Conservation (phyloP, 2,329 filamentous ascomycete genomes). For the Metarhizium humberi region DNA sequence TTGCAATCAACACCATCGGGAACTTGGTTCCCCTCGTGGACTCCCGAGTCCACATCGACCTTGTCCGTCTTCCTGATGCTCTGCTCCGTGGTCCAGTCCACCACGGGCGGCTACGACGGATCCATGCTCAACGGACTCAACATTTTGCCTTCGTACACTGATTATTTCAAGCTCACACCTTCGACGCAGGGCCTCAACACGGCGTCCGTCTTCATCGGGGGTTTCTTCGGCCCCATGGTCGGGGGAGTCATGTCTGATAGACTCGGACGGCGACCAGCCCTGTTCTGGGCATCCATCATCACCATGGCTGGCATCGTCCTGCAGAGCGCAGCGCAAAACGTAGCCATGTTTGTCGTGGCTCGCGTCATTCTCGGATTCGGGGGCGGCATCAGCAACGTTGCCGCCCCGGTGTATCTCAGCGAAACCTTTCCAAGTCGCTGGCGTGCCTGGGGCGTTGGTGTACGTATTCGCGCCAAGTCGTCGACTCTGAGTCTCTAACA, state of each 20-base stretch:
- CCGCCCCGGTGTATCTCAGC: constrained; percentile 36
- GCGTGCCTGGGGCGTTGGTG: constrained; percentile 11
- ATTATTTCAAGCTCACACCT: constrained; percentile 45
- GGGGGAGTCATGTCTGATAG: constrained; percentile 28
- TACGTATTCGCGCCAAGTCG: not conserved
- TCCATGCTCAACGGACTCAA: constrained; percentile 49
- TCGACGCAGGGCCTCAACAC: constrained; percentile 46
- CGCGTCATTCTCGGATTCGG: constrained; percentile 40
- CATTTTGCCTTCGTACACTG: constrained; percentile 44
- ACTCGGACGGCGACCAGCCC: constrained; percentile 15
- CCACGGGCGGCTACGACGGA: constrained; percentile 29
- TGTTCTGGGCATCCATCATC: constrained; percentile 22
- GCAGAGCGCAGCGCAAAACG: constrained; percentile 38
- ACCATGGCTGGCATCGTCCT: constrained; percentile 35
- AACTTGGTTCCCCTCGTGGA: constrained; percentile 37
- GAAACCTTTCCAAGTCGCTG: constrained; percentile 33
- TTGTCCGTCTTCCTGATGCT: constrained; percentile 31
- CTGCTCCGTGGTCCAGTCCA: constrained; percentile 34
- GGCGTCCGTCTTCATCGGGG: constrained; percentile 44
- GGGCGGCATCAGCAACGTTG: constrained; percentile 29
- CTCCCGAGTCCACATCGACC: constrained; percentile 30
- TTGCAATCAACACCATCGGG: constrained; percentile 20
- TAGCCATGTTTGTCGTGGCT: constrained; percentile 38
- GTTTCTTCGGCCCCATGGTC: constrained; percentile 32
- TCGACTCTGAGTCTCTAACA: not conserved